Evolutionary conservation across 805 yeast species (phyloP), one percentile per base, ranked within the genome.

Genomic region (Candida khao-thaluensis): DNA sequence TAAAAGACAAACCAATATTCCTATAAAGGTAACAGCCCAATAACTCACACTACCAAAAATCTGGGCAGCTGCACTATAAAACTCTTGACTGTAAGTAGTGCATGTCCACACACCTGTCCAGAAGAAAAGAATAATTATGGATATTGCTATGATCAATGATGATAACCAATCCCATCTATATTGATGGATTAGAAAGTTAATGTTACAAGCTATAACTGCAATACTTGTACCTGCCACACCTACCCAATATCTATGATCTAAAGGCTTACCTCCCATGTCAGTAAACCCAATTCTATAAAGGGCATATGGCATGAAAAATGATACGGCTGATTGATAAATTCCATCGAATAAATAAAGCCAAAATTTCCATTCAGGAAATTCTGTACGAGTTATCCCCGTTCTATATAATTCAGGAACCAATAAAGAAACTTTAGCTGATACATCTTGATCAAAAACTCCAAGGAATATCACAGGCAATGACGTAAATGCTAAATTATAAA

Each of bases 31-130:
- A 48, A 82, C 76, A 4, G 80, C 81, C 95, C 95, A 85, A 53
- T 73, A 81, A 4, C 77, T 51, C 2, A 78, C 69, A 9, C 76
- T 57, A 1, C 85, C 86, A 56, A 79, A 82, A 35, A 81, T 54
- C 49, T 76, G 79, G 4, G 79, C 74, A 17, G 81, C 90, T 20
- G 82, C 76, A 51, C 79, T 78, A 59, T 79, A 85, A 49, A 77
- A 82, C 51, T 82, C 89, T 8, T 41, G 55, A 41, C 83, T 68
- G 33, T 54, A 56, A 2, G 65, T 36, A 0, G 76, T 55, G 3
- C 85, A 67, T 10, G 87, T 74, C 91, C 91, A 85, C 34, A 83
- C 69, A 47, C 91, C 91, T 1, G 90, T 79, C 95, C 95, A 85
- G 21, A 74, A 81, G 56, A 76, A 81, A 23, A 84, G 66, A 12